Evolutionary conservation across 1,139 yeast species (phyloP).

Genomic region (Torulaspora globosa): DNA sequence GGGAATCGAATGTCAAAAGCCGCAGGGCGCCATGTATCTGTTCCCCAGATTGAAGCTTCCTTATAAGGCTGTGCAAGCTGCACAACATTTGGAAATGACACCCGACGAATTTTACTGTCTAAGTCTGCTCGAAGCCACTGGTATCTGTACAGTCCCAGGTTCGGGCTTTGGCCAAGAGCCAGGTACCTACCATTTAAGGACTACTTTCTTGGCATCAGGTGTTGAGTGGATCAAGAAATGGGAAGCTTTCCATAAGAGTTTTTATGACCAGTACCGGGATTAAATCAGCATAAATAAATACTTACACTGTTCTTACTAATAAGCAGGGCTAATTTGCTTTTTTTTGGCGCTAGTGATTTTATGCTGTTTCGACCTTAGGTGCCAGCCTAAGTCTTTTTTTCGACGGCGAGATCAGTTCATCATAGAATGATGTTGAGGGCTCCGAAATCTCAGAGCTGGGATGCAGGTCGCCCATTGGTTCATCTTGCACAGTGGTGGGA

Average conservation of each 20-base stretch:
- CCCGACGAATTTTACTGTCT: constrained; percentile 88
- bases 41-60: constrained; percentile 76
- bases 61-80: constrained; percentile 56
- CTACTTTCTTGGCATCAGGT: constrained; percentile 95
- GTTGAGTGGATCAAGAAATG: constrained; percentile 78
- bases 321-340: neutral
- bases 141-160: constrained; percentile 97
- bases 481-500: neutral
- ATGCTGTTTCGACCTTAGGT: neutral
- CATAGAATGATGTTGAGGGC: constrained; percentile 8
- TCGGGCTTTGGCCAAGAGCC: constrained; percentile 91
- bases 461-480: neutral
- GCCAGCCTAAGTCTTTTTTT: constrained; percentile 5
- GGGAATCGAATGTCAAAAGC: constrained; percentile 78
- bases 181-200: constrained; percentile 87
- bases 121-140: constrained; percentile 78
- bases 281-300: constrained; percentile 1
- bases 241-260: constrained; percentile 68
- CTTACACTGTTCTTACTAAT: neutral
- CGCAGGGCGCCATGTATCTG: constrained; percentile 96
- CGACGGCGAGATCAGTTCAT: constrained; percentile 6
- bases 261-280: constrained; percentile 54
- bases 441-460: constrained; percentile 9
- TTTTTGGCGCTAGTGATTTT: neutral
- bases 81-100: constrained; percentile 50